A percentile compares a stretch with the other conserved stretches of the same genome.
These are phyloP conservation scores for Penicillium atrosanguineum DNA, from an alignment of 495 filamentous ascomycete species.

Conservation along the genomic window DNA sequence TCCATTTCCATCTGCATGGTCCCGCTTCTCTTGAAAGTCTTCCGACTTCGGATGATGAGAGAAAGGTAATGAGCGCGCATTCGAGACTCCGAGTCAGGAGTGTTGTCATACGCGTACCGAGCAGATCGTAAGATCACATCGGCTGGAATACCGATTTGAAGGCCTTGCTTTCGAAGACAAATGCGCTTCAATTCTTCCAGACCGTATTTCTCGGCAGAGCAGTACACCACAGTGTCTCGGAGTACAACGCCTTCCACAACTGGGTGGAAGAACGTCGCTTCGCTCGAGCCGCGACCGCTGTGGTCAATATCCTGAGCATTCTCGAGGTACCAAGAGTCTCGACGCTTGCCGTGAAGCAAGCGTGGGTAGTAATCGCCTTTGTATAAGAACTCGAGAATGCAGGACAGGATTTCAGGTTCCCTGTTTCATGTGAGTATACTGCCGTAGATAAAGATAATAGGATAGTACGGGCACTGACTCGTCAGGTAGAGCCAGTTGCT, in stretches of 20 bases:
- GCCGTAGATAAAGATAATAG: not conserved
- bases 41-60: slow-evolving; percentile 88
- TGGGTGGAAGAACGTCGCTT: slow-evolving; percentile 70
- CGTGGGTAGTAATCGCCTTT: slow-evolving; percentile 68
- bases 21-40: slow-evolving; percentile 92
- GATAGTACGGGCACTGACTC: slow-evolving; percentile 36
- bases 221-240: slow-evolving; percentile 90
- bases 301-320: slow-evolving; percentile 44
- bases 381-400: slow-evolving; percentile 67
- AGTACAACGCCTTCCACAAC: slow-evolving; percentile 70
- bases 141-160: slow-evolving; percentile 81
- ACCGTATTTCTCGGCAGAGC: slow-evolving; percentile 78
- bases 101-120: slow-evolving; percentile 91
- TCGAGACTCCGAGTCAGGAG: slow-evolving; percentile 81
- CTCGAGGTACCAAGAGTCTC: slow-evolving; percentile 68
- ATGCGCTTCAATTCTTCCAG: slow-evolving; percentile 85
- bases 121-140: slow-evolving; percentile 85
- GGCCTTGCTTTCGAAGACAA: slow-evolving; percentile 87
- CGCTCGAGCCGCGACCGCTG: slow-evolving; percentile 59
- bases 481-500: slow-evolving; percentile 58
- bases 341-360: slow-evolving; percentile 47
- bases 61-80: slow-evolving; percentile 93
- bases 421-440: slow-evolving; percentile 16
- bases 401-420: slow-evolving; percentile 65
- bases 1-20: slow-evolving; percentile 99